phyloP scores from a whole-genome alignment of 2,329 filamentous ascomycete species.

The Drechslerella coelobrocha region DNA sequence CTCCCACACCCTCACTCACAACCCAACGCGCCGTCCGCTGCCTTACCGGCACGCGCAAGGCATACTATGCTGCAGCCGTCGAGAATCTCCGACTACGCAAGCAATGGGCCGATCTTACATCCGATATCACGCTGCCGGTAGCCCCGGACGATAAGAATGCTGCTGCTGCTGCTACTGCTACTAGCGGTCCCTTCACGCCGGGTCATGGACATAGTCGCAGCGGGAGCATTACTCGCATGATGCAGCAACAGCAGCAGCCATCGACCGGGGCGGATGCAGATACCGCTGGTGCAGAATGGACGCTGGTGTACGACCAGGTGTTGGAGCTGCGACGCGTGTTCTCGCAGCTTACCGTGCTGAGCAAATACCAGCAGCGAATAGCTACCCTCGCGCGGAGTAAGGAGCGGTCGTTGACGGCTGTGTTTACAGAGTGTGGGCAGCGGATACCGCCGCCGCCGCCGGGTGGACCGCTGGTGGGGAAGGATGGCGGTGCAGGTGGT shows the following conservation, averaged over 20 bases:
- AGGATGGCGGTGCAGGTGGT: constrained; percentile 9
- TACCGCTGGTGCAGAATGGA: constrained; percentile 12
- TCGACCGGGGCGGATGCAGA: neutral
- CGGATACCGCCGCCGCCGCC: constrained; percentile 20
- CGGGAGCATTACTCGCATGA: neutral
- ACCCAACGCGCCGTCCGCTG: constrained; percentile 42
- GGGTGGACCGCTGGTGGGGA: constrained; percentile 31
- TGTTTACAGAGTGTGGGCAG: constrained; percentile 30
- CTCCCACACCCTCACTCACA: constrained; percentile 26
- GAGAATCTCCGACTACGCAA: constrained; percentile 37
- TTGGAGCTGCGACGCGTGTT: constrained; percentile 33
- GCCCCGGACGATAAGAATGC: neutral
- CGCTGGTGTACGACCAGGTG: constrained; percentile 35
- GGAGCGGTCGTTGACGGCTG: constrained; percentile 9
- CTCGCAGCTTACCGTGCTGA: constrained; percentile 36
- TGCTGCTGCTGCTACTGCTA: neutral
- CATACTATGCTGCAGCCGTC: constrained; percentile 43
- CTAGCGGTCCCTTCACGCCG: no score
- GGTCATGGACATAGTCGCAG: neutral
- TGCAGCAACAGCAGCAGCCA: neutral
- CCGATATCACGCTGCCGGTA: constrained; percentile 28
- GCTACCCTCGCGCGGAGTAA: constrained; percentile 22
- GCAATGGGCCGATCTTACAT: constrained; percentile 43
- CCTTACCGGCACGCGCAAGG: constrained; percentile 44
- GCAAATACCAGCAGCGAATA: constrained; percentile 44